Percentiles rank a stretch among this genome's conserved stretches.
phyloP scores from a whole-genome alignment of 306 rosid genomes.

The Comarum palustre region DNA sequence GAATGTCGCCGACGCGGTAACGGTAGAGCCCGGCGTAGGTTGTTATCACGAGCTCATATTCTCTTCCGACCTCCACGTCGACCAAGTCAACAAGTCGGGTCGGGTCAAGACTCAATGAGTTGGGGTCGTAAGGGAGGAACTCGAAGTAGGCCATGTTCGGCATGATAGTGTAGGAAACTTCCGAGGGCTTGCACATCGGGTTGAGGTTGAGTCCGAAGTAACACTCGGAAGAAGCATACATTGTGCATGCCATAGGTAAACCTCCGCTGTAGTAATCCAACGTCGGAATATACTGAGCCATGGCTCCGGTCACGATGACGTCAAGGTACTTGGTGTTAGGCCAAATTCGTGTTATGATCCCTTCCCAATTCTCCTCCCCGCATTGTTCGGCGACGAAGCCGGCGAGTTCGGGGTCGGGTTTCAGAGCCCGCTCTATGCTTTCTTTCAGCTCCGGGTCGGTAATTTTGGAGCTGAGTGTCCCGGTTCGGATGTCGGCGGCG shows the following conservation, averaged over 20 bases:
- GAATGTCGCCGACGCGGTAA: slow-evolving; percentile 58
- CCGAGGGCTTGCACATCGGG: slow-evolving; percentile 50
- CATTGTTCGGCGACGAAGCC: slow-evolving; percentile 35
- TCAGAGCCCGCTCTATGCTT: slow-evolving; percentile 22
- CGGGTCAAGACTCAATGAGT: slow-evolving; percentile 9
- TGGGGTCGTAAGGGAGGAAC: slow-evolving; percentile 47
- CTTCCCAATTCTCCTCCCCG: slow-evolving; percentile 48
- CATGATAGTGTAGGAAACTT: slow-evolving; percentile 58
- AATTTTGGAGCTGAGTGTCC: slow-evolving; percentile 30
- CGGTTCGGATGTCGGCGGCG: slow-evolving; percentile 37
- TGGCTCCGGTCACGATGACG: slow-evolving; percentile 60
- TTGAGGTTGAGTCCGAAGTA: slow-evolving; percentile 54
- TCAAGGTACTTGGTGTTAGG: slow-evolving; percentile 55
- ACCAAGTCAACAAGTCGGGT: slow-evolving; percentile 37
- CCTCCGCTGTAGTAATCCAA: slow-evolving; percentile 52
- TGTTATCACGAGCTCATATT: slow-evolving; percentile 52
- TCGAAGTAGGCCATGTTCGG: slow-evolving; percentile 67
- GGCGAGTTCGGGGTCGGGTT: slow-evolving; percentile 33
- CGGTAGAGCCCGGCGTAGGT: slow-evolving; percentile 54
- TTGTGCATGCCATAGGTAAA: slow-evolving; percentile 50
- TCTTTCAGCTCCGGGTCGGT: slow-evolving; percentile 33
- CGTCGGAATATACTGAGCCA: slow-evolving; percentile 66
- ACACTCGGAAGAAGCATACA: slow-evolving; percentile 62
- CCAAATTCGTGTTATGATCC: slow-evolving; percentile 51
- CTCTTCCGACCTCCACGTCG: slow-evolving; percentile 47